Base-by-base conservation (phyloP, 495 filamentous ascomycete species). In the Cercophora samala region DNA sequence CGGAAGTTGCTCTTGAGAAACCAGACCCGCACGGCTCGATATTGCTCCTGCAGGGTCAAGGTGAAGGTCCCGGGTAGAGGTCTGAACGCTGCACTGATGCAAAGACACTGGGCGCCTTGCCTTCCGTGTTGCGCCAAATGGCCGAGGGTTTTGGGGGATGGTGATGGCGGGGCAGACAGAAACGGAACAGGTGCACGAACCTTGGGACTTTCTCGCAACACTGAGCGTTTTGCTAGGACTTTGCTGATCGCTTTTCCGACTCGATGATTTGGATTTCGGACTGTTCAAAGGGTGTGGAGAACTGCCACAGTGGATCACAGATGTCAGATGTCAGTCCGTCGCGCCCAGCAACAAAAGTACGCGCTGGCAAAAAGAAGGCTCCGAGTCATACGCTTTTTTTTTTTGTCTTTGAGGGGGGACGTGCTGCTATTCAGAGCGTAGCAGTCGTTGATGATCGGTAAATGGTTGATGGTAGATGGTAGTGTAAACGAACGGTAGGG, bases 41-140 rank as follows among this genome's bases (percentile, higher is more conserved):
- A 69, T 69, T 71, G 65, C 63, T 51, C 25, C 15, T 62, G 59
- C 62, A 64, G 69, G 62, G 55, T 60, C 59, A 63, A 63, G 63
- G 60, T 62, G 55, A 70, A 68, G 61, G 51, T 17, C 62, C 59
- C 66, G 42, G 46, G 55, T 64, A 18, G 24, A 21, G 23, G 58
- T 46, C 37, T 46, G 37, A 46, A 46, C 37, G 37, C 37, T 46
- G 37, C 37, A 46, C 37, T 46, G 37, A 46, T 46, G 37, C 37
- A 18, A 46, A 46, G 13, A 46, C 37, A 9, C 37, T 46, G 13
- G 37, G 37, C 13, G 2, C 37, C 37, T 17, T 1, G 26, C 26
- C 15, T 46, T 11, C 37, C 37, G 37, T 46, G 13, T 46, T 46
- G 29, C 29, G 29, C 29, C 29, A 8, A 32, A 32, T 32, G 29